Evolutionary conservation across 768 basidiomycete genomes (phyloP).

Genomic region (Termitomyces sp.): DNA sequence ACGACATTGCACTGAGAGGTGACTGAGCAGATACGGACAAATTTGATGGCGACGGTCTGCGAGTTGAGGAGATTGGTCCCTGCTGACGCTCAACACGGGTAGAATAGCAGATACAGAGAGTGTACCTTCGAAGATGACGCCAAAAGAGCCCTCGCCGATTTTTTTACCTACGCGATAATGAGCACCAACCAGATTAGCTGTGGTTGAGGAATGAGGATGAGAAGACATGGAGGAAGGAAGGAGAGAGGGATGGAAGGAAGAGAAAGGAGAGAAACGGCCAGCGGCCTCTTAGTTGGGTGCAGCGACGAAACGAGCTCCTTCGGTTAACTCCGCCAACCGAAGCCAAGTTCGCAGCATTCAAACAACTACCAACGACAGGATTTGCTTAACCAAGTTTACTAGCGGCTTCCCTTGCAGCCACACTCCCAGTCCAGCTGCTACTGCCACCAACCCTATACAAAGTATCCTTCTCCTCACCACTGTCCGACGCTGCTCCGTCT

Average conservation of each 20-base stretch:
- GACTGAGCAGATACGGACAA: constrained; percentile 57
- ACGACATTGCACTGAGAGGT: constrained; percentile 9
- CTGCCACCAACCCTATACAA: constrained; percentile 16
- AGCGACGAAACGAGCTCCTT: constrained; percentile 12
- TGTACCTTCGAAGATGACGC: constrained; percentile 87
- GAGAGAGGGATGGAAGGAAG: constrained; percentile 17
- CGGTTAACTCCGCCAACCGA: constrained; percentile 17
- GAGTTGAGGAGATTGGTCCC: constrained; percentile 98
- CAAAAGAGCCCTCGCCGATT: constrained; percentile 98
- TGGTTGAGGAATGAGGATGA: constrained; percentile 53
- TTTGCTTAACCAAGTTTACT: constrained; percentile 2
- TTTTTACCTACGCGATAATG: constrained; percentile 98
- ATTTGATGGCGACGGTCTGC: constrained; percentile 99
- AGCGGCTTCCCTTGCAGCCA: constrained; percentile 6
- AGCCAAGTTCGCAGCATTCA: constrained; percentile 7
- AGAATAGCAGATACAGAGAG: constrained; percentile 1
- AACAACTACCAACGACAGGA: constrained; percentile 12
- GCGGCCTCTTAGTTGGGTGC: constrained; percentile 24
- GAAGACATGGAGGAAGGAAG: constrained; percentile 41
- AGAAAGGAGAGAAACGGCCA: constrained; percentile 22
- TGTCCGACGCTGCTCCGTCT: constrained; percentile 19
- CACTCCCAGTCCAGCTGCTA: constrained; percentile 13
- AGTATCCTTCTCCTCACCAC: constrained; percentile 18
- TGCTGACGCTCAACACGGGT: constrained; percentile 23
- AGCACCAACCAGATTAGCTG: constrained; percentile 83